phyloP scores from a whole-genome alignment of 108 stramenopile genomes.

The Fistulifera solaris region DNA sequence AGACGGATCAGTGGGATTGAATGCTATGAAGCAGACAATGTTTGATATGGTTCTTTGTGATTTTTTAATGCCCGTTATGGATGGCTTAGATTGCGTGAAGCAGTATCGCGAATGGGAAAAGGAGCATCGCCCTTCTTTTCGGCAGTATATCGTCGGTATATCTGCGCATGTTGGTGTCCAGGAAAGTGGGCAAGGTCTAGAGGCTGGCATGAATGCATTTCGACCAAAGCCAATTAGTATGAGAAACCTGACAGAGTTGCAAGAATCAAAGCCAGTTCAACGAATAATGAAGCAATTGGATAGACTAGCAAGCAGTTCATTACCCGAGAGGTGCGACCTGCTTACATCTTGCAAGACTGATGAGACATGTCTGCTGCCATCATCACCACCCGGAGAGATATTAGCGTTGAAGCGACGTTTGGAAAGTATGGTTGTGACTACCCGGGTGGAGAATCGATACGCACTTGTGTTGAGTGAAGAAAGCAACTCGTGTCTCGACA shows the following conservation, averaged over 20 bases:
- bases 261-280: slow-evolving; percentile 5
- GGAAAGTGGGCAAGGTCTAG: slow-evolving; percentile 37
- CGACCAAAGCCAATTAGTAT: slow-evolving; percentile 43
- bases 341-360: no score
- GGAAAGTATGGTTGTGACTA: no score
- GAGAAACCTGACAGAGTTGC: slow-evolving; percentile 38
- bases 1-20: slow-evolving; percentile 61
- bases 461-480: no score
- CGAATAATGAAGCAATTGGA: no score
- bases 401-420: no score
- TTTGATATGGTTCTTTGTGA: slow-evolving; percentile 33
- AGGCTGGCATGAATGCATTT: slow-evolving; percentile 58
- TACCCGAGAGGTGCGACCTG: no score
- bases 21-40: slow-evolving; percentile 26
- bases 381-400: no score
- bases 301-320: no score
- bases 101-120: slow-evolving; percentile 60
- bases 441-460: no score
- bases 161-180: slow-evolving; percentile 48
- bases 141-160: slow-evolving; percentile 57
- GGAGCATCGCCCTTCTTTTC: slow-evolving; percentile 25
- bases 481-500: no score
- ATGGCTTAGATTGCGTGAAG: slow-evolving; percentile 65
- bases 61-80: slow-evolving; percentile 78
- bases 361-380: no score